Percentiles rank a stretch among this genome's conserved stretches.
These are phyloP conservation scores for Wickerhamomyces queroliae DNA, from an alignment of 805 yeast genomes.

Conservation along the genomic window DNA sequence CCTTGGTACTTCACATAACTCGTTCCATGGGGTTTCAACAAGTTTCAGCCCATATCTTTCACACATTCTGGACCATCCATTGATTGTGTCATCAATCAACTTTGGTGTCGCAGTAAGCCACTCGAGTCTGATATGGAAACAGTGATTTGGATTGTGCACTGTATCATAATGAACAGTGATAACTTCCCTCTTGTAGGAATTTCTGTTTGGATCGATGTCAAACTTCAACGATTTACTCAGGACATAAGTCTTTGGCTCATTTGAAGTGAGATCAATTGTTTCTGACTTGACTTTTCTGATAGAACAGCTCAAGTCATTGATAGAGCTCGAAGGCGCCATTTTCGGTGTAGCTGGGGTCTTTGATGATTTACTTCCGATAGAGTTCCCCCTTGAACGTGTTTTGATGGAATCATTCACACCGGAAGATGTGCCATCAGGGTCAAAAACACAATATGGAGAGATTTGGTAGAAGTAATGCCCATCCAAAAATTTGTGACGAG, in stretches of 20 bases:
- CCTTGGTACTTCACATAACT: constrained; percentile 68
- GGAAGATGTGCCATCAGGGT: constrained; percentile 5
- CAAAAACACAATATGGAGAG: constrained; percentile 42
- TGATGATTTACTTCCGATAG: constrained; percentile 7
- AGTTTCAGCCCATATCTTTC: constrained; percentile 76
- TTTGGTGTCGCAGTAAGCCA: constrained; percentile 92
- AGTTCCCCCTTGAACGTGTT: constrained; percentile 7
- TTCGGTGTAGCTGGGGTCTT: constrained; percentile 16
- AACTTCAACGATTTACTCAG: constrained; percentile 61
- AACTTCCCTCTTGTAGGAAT: constrained; percentile 73
- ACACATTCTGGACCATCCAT: constrained; percentile 74
- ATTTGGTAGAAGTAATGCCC: constrained; percentile 89
- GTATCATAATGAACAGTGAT: constrained; percentile 84
- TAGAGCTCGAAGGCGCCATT: constrained; percentile 3
- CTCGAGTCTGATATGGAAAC: constrained; percentile 85
- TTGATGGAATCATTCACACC: neutral
- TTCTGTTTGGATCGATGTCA: constrained; percentile 68
- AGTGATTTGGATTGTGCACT: constrained; percentile 91
- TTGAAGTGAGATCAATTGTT: neutral
- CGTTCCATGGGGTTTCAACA: constrained; percentile 91
- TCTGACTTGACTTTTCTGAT: constrained; percentile 10
- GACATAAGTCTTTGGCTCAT: constrained; percentile 32
- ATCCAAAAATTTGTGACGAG: constrained; percentile 78
- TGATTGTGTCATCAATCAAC: constrained; percentile 71
- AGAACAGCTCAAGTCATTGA: neutral